Conservation (phyloP, 768 basidiomycete species). For the Chiua virens region DNA sequence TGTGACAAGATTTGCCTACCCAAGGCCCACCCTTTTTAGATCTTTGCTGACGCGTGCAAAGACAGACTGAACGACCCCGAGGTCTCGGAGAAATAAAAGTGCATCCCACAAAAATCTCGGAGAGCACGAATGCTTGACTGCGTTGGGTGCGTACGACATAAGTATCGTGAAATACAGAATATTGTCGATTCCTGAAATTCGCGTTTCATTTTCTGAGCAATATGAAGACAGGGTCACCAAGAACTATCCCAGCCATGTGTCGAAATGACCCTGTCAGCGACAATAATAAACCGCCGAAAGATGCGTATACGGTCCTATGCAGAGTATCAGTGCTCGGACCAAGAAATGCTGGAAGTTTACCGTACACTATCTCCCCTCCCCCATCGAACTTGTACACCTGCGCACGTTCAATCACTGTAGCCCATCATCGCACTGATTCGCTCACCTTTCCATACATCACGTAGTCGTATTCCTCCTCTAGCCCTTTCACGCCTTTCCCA, state of each 20-base stretch:
- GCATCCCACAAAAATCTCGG: slow-evolving; percentile 8
- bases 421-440: background rate
- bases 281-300: slow-evolving; percentile 94
- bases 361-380: slow-evolving; percentile 80
- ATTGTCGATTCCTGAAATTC: background rate
- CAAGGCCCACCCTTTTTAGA: too few relatives aligned
- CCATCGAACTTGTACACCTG: slow-evolving; percentile 98
- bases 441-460: slow-evolving; percentile 97
- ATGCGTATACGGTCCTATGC: slow-evolving; percentile 87
- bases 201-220: slow-evolving; percentile 70
- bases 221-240: slow-evolving; percentile 91
- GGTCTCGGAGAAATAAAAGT: slow-evolving; percentile 19
- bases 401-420: slow-evolving; percentile 10
- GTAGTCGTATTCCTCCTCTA: slow-evolving; percentile 97
- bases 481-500: slow-evolving; percentile 71
- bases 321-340: slow-evolving; percentile 1
- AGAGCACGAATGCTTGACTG: slow-evolving; percentile 5
- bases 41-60: slow-evolving; percentile 1
- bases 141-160: background rate
- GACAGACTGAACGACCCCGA: slow-evolving; percentile 23
- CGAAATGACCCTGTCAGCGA: slow-evolving; percentile 90
- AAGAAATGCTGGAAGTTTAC: background rate
- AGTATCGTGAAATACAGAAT: slow-evolving; percentile 4
- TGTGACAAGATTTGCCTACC: too few relatives aligned
- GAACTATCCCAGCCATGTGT: slow-evolving; percentile 87